A percentile compares a stretch with the other conserved stretches of the same genome.
phyloP scores from a whole-genome alignment of 768 basidiomycete genomes.

The Lactarius evosmus region DNA sequence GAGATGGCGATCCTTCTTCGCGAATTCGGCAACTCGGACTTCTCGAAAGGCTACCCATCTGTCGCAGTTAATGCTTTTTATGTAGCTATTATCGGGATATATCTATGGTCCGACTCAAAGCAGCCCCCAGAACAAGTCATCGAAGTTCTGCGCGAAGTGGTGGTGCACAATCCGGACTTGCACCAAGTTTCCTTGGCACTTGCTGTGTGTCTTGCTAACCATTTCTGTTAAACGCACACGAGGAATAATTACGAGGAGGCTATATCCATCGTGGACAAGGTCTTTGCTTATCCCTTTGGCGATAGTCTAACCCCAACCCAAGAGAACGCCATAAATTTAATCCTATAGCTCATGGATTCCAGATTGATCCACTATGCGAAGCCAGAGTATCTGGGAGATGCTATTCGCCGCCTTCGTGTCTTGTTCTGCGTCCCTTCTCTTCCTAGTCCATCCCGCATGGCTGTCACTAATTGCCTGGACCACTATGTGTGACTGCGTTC shows the following conservation, averaged over 20 bases:
- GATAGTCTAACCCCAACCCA: no score
- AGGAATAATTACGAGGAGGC: not conserved
- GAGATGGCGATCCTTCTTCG: slow-evolving; percentile 3
- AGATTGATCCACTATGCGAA: no score
- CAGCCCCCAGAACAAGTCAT: not conserved
- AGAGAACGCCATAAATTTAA: no score
- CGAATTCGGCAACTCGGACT: not conserved
- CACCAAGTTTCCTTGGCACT: not conserved
- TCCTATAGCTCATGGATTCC: no score
- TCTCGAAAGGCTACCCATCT: not conserved
- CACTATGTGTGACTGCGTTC: no score
- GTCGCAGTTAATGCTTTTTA: no score
- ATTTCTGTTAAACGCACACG: not conserved
- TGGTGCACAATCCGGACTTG: not conserved
- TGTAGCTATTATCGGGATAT: no score
- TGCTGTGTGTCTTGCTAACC: no score
- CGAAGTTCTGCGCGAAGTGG: not conserved
- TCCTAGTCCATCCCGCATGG: not conserved
- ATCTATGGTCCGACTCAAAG: not conserved
- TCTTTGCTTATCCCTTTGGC: no score
- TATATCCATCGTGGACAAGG: not conserved
- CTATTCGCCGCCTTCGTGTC: no score
- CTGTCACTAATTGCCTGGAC: not conserved
- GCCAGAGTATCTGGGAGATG: no score
- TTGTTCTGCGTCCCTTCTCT: not conserved